phyloP scores from a whole-genome alignment of 2,329 filamentous ascomycete genomes.

The Sporothrix pallida region DNA sequence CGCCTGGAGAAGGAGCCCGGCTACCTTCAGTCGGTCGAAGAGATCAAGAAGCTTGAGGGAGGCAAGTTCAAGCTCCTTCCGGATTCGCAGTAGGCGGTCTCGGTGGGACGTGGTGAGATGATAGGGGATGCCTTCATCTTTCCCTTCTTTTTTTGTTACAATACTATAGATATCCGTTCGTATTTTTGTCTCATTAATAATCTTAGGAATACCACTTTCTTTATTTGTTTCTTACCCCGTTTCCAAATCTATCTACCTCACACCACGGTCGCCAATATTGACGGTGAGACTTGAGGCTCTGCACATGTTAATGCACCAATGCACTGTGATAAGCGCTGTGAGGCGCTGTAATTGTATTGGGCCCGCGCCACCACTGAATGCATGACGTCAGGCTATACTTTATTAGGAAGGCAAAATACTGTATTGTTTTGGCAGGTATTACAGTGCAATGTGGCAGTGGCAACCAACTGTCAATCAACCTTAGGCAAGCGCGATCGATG shows the following conservation, averaged over 20 bases:
- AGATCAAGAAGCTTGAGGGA: conserved; percentile 57
- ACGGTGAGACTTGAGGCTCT: background rate
- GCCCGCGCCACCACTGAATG: background rate
- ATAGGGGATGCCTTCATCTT: background rate
- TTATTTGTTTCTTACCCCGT: background rate
- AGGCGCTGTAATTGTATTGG: no score
- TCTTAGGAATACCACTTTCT: background rate
- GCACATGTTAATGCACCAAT: no score
- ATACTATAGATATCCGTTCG: background rate
- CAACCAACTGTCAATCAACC: background rate
- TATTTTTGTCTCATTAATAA: background rate
- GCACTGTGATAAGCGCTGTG: background rate
- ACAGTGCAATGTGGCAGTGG: background rate
- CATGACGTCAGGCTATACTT: background rate
- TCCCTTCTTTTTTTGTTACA: background rate
- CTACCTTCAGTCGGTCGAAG: conserved; percentile 55
- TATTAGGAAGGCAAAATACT: conserved; percentile 2
- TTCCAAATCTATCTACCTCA: background rate
- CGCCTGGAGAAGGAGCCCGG: conserved; percentile 55
- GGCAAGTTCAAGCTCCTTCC: conserved; percentile 42
- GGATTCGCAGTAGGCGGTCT: conserved; percentile 9
- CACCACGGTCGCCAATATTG: background rate
- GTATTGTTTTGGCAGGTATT: background rate
- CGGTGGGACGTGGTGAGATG: background rate
- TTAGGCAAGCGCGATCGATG: background rate